Base-by-base conservation (phyloP, 805 yeast species). In the Candida odintsovae region DNA sequence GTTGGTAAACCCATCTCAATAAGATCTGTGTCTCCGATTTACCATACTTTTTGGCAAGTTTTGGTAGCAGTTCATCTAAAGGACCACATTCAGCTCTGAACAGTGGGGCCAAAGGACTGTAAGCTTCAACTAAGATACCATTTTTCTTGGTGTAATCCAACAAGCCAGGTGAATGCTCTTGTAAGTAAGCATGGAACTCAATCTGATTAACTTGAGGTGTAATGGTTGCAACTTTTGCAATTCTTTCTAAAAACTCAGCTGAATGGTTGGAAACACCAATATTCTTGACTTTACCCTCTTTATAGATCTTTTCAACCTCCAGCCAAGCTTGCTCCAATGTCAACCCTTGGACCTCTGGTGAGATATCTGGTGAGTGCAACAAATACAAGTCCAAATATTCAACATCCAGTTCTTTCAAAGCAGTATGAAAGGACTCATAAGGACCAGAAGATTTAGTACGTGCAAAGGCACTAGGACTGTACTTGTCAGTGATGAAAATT, bases 371-470 rank as follows among this genome's bases (percentile, higher is more conserved):
- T 92, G 92, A 87, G 66, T 87, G 95, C 62, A 87, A 74, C 61
- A 88, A 72, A 61, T 82, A 80, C 50, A 87, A 68, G 60, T 87
- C 96, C 44, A 87, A 83, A 58, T 87, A 87, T 42, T 83, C 94
- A 53, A 86, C 61, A 1, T 80, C 81, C 50, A 87, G 69, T 56
- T 80, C 78, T 51, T 72, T 56, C 58, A 87, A 69, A 9, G 90
- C 82, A 28, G 63, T 67, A 16, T 78, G 73, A 37, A 86, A 63
- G 13, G 83, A 83, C 21, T 61, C 67, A 40, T 60, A 76, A 10
- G 82, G 81, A 16, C 50, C 49, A 13, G 77, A 66, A 48, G 72
- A 66, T 61, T 86, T 86, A 46, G 92, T 85, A 19, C 39, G 22
- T 10, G 39, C 39, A 18, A 18, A 13, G 19, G 39, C 39, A 36